These are phyloP conservation scores for Aureobasidium musti DNA, from an alignment of 2,329 filamentous ascomycete species.

Conservation along the genomic window DNA sequence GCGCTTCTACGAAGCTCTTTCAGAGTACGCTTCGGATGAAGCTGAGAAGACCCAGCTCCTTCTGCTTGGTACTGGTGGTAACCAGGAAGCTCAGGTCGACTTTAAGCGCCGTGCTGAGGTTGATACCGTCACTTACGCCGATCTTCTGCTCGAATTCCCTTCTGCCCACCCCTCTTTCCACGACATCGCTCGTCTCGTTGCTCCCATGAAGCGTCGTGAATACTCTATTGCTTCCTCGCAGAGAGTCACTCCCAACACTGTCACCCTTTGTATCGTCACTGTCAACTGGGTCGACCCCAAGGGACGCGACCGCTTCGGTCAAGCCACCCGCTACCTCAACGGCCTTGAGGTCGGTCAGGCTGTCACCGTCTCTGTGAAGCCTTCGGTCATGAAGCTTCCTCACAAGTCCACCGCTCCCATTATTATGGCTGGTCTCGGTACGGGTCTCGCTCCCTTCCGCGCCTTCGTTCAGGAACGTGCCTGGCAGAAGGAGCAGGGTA, in stretches of 20 bases:
- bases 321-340: conserved; percentile 89
- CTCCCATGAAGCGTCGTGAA: conserved; percentile 91
- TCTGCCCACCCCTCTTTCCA: conserved; percentile 88
- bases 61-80: conserved; percentile 64
- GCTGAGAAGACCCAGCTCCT: conserved; percentile 78
- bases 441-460: conserved; percentile 96
- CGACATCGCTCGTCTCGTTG: conserved; percentile 83
- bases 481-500: conserved; percentile 96
- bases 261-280: conserved; percentile 94
- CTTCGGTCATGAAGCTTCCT: conserved; percentile 99
- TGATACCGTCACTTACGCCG: conserved; percentile 87
- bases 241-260: conserved; percentile 85
- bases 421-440: conserved; percentile 99
- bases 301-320: conserved; percentile 86
- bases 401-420: conserved; percentile 82
- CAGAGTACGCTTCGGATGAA: conserved; percentile 81
- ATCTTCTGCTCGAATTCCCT: conserved; percentile 83
- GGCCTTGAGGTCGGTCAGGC: conserved; percentile 71
- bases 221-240: conserved; percentile 99
- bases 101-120: conserved; percentile 92
- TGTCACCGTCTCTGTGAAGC: conserved; percentile 92
- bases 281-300: conserved; percentile 91
- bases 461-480: conserved; percentile 98
- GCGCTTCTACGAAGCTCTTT: conserved; percentile 92
- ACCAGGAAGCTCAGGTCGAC: conserved; percentile 75